These are phyloP conservation scores for Zasmidium citrigriseum DNA, from an alignment of 2,329 filamentous ascomycete genomes.

Conservation along the genomic window DNA sequence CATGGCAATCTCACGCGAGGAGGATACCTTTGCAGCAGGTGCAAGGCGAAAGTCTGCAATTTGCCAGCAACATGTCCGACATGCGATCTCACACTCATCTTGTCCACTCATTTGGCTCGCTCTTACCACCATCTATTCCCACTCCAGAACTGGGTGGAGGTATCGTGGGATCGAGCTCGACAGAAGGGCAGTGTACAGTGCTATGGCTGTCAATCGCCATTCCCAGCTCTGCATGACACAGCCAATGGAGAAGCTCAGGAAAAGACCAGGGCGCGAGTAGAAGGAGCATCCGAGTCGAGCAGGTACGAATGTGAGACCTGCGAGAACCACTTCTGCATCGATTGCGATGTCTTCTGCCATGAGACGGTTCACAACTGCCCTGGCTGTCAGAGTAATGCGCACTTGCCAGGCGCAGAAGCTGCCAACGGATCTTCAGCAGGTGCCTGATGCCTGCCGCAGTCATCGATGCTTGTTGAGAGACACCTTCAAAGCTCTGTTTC, in stretches of 20 bases:
- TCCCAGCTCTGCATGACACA: constrained; percentile 56
- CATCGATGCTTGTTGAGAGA: not conserved
- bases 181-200: constrained; percentile 58
- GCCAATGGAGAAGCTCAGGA: constrained; percentile 23
- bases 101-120: constrained; percentile 90
- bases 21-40: constrained; percentile 89
- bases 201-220: constrained; percentile 73
- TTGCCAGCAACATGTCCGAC: constrained; percentile 88
- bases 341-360: constrained; percentile 94
- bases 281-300: constrained; percentile 75
- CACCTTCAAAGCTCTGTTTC: not conserved
- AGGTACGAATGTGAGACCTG: constrained; percentile 91
- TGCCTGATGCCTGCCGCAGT: not conserved
- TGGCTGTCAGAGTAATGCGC: constrained; percentile 65
- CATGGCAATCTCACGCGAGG: constrained; percentile 80
- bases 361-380: constrained; percentile 95
- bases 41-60: constrained; percentile 83
- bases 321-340: constrained; percentile 90
- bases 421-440: constrained; percentile 3
- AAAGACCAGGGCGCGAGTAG: constrained; percentile 25
- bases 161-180: constrained; percentile 74
- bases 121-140: constrained; percentile 94
- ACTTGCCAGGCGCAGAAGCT: constrained; percentile 30
- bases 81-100: constrained; percentile 87
- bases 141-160: constrained; percentile 85